Evolutionary conservation across 2,329 filamentous ascomycete genomes (phyloP).

Genomic region (Colletotrichum sidae): DNA sequence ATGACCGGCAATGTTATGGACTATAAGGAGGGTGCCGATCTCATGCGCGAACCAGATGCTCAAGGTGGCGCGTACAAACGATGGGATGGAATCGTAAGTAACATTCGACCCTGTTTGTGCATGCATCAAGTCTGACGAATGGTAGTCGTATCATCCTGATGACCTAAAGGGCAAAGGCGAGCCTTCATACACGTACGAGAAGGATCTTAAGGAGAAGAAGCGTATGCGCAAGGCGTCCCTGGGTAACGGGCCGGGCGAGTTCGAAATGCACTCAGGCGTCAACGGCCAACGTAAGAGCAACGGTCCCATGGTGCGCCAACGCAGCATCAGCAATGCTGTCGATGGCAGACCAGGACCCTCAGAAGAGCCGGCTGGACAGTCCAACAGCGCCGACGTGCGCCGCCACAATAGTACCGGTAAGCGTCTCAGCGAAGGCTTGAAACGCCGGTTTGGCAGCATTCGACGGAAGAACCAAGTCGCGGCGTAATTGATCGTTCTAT

Average conservation of each 20-base stretch:
- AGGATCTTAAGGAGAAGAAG: constrained; percentile 71
- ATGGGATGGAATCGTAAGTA: constrained; percentile 77
- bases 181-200: constrained; percentile 78
- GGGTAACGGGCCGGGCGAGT: constrained; percentile 49
- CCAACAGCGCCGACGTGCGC: constrained; percentile 44
- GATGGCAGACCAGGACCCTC: constrained; percentile 41
- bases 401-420: constrained; percentile 58
- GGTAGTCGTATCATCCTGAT: constrained; percentile 75
- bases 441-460: constrained; percentile 65
- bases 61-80: constrained; percentile 81
- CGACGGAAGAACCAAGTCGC: constrained; percentile 54
- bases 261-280: constrained; percentile 61
- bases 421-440: constrained; percentile 62
- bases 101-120: neutral
- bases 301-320: constrained; percentile 49
- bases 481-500: constrained; percentile 3
- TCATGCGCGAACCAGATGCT: constrained; percentile 80
- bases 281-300: constrained; percentile 41
- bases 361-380: constrained; percentile 37
- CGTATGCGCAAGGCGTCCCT: constrained; percentile 41
- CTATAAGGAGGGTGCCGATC: constrained; percentile 87
- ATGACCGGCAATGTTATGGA: constrained; percentile 76
- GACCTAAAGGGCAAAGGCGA: constrained; percentile 89
- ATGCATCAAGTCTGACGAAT: constrained; percentile 14
- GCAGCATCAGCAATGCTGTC: constrained; percentile 57